These are phyloP conservation scores for Fraxinus sp. DNA, from an alignment of 305 asterid species.

Conservation along the genomic window DNA sequence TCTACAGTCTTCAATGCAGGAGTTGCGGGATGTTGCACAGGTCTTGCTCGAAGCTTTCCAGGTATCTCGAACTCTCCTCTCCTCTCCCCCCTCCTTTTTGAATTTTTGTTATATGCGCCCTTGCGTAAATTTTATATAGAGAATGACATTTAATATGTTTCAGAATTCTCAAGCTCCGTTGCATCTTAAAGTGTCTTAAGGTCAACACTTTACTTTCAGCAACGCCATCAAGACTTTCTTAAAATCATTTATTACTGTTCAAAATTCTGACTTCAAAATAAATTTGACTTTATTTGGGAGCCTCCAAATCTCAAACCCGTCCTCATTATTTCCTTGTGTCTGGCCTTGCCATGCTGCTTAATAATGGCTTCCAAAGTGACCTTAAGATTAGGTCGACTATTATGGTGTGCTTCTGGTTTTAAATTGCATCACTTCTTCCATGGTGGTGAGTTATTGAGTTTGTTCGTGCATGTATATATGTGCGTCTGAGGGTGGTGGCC, in stretches of 20 bases:
- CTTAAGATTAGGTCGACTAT: not conserved
- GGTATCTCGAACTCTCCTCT: conserved; percentile 37
- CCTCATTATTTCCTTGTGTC: not conserved
- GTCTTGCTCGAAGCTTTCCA: conserved; percentile 87
- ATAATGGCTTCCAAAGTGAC: not conserved
- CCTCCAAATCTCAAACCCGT: not conserved
- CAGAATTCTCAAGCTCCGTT: not conserved
- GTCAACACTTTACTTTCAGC: not conserved
- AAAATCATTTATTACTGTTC: not conserved
- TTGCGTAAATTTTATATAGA: not conserved
- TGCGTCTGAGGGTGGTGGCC: not conserved
- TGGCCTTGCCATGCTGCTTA: not conserved
- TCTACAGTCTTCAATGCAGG: conserved; percentile 78
- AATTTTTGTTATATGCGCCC: not conserved
- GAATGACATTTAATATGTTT: not conserved
- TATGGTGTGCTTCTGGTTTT: not conserved
- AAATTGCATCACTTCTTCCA: not conserved
- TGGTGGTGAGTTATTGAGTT: not conserved
- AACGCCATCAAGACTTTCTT: not conserved
- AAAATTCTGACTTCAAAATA: not conserved
- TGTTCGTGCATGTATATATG: not conserved
- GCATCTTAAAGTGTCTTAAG: not conserved
- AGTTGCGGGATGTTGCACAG: conserved; percentile 94
- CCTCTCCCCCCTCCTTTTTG: not conserved
- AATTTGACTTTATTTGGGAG: not conserved